These are phyloP conservation scores for Limnanthes douglasii DNA, from an alignment of 345 rosid species.

Conservation along the genomic window DNA sequence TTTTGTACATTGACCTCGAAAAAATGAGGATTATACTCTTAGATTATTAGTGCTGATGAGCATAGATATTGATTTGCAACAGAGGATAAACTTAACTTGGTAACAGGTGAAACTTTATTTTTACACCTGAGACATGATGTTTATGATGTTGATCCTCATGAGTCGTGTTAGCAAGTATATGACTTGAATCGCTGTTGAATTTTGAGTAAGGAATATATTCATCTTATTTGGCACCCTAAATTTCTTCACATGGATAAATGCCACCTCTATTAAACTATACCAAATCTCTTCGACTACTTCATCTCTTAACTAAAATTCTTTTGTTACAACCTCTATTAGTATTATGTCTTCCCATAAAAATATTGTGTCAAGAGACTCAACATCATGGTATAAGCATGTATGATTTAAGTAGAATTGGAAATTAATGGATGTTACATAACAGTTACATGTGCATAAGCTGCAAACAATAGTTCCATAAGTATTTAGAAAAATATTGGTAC, in stretches of 20 bases:
- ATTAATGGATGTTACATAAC: slow-evolving; percentile 68
- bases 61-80: slow-evolving; percentile 23
- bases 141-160: slow-evolving; percentile 6
- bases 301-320: slow-evolving; percentile 55
- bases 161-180: slow-evolving; percentile 5
- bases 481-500: slow-evolving; percentile 34
- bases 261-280: slow-evolving; percentile 23
- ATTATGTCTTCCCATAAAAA: slow-evolving; percentile 62
- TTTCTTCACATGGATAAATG: slow-evolving; percentile 31
- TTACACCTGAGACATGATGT: slow-evolving; percentile 8
- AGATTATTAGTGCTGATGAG: slow-evolving; percentile 26
- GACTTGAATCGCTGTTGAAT: slow-evolving; percentile 16
- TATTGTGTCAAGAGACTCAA: slow-evolving; percentile 39
- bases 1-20: no score
- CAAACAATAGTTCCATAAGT: slow-evolving; percentile 57
- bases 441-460: slow-evolving; percentile 83
- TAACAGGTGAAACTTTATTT: slow-evolving; percentile 21
- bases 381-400: slow-evolving; percentile 73
- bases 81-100: slow-evolving; percentile 31
- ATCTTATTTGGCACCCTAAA: slow-evolving; percentile 20
- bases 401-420: slow-evolving; percentile 52
- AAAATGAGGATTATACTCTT: slow-evolving; percentile 16
- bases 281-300: slow-evolving; percentile 20
- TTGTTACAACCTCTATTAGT: slow-evolving; percentile 76
- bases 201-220: slow-evolving; percentile 57